Evolutionary conservation across 257 asterid species (phyloP).

Genomic region (Solanum medicagineum): DNA sequence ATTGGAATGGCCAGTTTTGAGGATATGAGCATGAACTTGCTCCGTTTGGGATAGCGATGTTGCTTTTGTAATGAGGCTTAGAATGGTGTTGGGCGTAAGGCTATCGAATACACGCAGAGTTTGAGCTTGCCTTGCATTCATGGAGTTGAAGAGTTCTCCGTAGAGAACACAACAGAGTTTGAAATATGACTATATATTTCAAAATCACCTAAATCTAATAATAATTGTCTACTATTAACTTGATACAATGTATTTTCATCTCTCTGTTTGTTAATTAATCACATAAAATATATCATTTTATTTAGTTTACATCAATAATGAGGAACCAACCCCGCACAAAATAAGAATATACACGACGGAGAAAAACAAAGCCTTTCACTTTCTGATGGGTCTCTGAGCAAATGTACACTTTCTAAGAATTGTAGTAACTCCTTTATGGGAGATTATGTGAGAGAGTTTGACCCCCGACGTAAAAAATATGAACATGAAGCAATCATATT

Average conservation of each 20-base stretch:
- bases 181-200: too few species aligned
- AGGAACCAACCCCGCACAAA: neutral
- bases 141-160: neutral
- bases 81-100: neutral
- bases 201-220: too few species aligned
- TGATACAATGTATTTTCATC: too few species aligned
- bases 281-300: too few species aligned
- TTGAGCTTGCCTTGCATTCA: neutral
- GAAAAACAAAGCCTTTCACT: neutral
- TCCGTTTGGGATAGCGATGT: slow-evolving; percentile 32
- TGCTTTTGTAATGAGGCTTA: slow-evolving; percentile 13
- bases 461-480: neutral
- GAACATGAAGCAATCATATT: neutral
- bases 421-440: neutral
- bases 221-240: too few species aligned
- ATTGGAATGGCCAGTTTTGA: slow-evolving; percentile 38
- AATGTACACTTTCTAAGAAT: neutral
- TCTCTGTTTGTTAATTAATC: too few species aligned
- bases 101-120: neutral
- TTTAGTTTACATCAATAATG: neutral
- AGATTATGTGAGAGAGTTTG: neutral
- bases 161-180: neutral
- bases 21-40: slow-evolving; percentile 49
- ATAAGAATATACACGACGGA: neutral
- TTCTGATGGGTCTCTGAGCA: neutral